A percentile compares a stretch with the other conserved stretches of the same genome.
Evolutionary conservation across 1,139 yeast species (phyloP).

Genomic region (Hyphopichia fennica): DNA sequence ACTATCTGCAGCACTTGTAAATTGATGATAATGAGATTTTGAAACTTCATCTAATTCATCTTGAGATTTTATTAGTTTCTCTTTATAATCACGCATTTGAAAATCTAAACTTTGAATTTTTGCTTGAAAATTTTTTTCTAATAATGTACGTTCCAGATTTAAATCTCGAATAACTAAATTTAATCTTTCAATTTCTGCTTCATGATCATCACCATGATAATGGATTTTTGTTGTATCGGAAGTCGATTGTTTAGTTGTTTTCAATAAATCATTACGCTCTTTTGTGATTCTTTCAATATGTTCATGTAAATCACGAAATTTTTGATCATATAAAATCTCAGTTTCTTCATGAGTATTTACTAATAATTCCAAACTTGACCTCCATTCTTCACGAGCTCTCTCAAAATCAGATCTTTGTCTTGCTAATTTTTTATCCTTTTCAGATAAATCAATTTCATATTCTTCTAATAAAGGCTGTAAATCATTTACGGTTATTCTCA

Average conservation of each 20-base stretch:
- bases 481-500: constrained; percentile 44
- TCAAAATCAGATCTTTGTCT: constrained; percentile 50
- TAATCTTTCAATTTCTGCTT: background rate
- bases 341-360: constrained; percentile 45
- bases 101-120: constrained; percentile 1
- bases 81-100: constrained; percentile 2
- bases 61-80: constrained; percentile 1
- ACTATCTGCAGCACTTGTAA: constrained; percentile 5
- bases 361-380: constrained; percentile 56
- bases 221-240: background rate
- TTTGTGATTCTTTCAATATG: constrained; percentile 4
- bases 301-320: constrained; percentile 3
- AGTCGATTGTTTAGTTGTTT: background rate
- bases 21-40: constrained; percentile 1
- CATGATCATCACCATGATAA: background rate
- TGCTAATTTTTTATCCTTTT: constrained; percentile 44
- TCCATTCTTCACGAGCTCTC: constrained; percentile 55
- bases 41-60: constrained; percentile 4
- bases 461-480: constrained; percentile 47
- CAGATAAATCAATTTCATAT: constrained; percentile 41
- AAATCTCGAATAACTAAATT: constrained; percentile 2
- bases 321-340: constrained; percentile 31
- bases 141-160: background rate
- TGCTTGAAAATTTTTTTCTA: constrained; percentile 2
- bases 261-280: constrained; percentile 1